A percentile compares a stretch with the other conserved stretches of the same genome.
Conservation (phyloP, 352 stramenopile species). For the Phytophthora fragariaefolia region DNA sequence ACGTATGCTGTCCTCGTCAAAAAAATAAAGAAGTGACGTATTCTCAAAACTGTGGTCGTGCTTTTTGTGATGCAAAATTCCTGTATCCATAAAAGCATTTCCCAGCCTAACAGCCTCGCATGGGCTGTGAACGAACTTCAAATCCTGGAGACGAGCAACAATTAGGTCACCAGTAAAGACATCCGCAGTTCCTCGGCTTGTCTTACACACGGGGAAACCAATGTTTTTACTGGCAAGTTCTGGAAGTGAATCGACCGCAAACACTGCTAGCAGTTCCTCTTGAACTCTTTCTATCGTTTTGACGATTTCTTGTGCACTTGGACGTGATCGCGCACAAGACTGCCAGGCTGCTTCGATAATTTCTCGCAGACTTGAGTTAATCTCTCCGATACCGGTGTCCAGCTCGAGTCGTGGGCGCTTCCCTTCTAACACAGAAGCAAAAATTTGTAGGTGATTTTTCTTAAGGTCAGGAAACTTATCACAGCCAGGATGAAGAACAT, state of each 20-base stretch:
- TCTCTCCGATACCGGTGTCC: background rate
- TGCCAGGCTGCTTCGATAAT: constrained; percentile 60
- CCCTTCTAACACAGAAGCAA: constrained; percentile 51
- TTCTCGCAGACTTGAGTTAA: constrained; percentile 46
- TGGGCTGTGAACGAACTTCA: constrained; percentile 32
- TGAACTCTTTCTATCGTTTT: constrained; percentile 51
- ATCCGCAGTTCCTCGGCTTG: constrained; percentile 13
- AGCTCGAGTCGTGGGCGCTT: constrained; percentile 38
- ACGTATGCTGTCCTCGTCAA: constrained; percentile 48
- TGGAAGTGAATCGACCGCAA: constrained; percentile 34
- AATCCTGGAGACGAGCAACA: constrained; percentile 39
- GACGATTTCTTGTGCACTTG: constrained; percentile 50
- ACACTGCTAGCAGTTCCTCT: constrained; percentile 45
- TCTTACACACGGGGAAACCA: constrained; percentile 25
- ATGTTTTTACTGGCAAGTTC: constrained; percentile 36
- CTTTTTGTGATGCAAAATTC: constrained; percentile 54
- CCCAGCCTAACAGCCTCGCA: constrained; percentile 52
- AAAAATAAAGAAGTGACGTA: constrained; percentile 40
- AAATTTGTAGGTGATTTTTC: constrained; percentile 62
- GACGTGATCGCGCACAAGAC: constrained; percentile 38
- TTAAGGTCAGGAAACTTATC: constrained; percentile 58
- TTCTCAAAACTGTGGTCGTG: constrained; percentile 48
- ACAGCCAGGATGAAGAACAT: constrained; percentile 60
- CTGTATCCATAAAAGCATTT: constrained; percentile 56
- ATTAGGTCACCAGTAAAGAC: constrained; percentile 43